phyloP scores from a whole-genome alignment of 768 basidiomycete genomes.

The Peribolospora baueri region DNA sequence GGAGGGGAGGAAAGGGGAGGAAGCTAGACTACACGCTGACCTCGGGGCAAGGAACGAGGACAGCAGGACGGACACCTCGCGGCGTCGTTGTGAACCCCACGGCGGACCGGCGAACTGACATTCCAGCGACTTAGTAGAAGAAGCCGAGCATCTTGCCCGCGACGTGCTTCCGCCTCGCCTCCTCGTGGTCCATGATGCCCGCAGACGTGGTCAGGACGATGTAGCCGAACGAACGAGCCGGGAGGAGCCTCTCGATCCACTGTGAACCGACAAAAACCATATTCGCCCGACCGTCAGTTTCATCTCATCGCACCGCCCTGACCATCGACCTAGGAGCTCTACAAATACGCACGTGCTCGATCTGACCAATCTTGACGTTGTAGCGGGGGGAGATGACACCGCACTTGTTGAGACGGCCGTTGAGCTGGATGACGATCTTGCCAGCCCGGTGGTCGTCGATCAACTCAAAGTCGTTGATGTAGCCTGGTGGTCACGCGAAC shows the following conservation, averaged over 20 bases:
- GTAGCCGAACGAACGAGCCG: constrained; percentile 85
- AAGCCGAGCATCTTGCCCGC: constrained; percentile 81
- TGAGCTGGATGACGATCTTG: constrained; percentile 95
- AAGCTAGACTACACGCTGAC: too few species aligned
- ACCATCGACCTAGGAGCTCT: too few species aligned
- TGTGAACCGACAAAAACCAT: constrained; percentile 6
- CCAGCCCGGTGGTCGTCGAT: constrained; percentile 96
- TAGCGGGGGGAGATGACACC: constrained; percentile 61
- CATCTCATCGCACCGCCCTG: too few species aligned
- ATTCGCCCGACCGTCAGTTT: too few species aligned
- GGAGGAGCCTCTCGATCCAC: constrained; percentile 92
- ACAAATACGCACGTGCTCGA: too few species aligned
- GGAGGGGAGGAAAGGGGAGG: too few species aligned
- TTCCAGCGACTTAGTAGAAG: background rate
- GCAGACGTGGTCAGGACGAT: constrained; percentile 97
- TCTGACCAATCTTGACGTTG: too few species aligned
- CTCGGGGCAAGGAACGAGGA: too few species aligned
- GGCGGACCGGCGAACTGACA: too few species aligned
- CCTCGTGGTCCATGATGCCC: constrained; percentile 96
- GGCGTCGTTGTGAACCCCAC: too few species aligned
- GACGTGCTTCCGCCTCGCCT: constrained; percentile 92
- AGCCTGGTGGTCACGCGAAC: constrained; percentile 7
- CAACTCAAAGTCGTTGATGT: constrained; percentile 32
- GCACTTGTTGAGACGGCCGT: constrained; percentile 96
- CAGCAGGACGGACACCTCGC: too few species aligned